Conservation (phyloP, 2,329 filamentous ascomycete genomes). For the Fusarium citri region DNA sequence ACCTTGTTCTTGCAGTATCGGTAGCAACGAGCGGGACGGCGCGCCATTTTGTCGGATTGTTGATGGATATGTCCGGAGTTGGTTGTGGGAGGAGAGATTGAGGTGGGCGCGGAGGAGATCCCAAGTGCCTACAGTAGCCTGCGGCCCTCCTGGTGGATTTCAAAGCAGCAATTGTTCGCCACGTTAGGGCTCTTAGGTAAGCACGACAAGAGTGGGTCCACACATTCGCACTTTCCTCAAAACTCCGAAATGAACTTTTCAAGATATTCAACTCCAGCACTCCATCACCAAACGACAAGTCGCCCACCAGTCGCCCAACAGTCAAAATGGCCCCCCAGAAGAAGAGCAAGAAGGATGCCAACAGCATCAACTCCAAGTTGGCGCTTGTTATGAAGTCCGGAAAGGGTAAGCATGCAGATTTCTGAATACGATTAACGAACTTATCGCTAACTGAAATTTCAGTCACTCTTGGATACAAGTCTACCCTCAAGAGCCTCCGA, state of each 20-base stretch:
- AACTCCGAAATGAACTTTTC: constrained; percentile 43
- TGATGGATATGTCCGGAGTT: constrained; percentile 54
- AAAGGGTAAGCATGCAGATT: constrained; percentile 72
- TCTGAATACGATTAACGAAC: not conserved
- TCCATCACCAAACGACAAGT: constrained; percentile 50
- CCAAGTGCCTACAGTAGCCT: constrained; percentile 37
- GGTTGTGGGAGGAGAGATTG: constrained; percentile 51
- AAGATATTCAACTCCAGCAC: constrained; percentile 43
- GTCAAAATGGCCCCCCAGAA: constrained; percentile 76
- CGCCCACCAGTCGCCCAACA: constrained; percentile 52
- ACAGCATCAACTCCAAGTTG: constrained; percentile 72
- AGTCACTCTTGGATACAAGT: constrained; percentile 59
- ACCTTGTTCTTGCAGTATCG: constrained; percentile 99
- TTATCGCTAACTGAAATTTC: constrained; percentile 31
- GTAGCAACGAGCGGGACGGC: constrained; percentile 99
- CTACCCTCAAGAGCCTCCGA: constrained; percentile 83
- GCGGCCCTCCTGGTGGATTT: not conserved
- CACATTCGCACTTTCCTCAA: constrained; percentile 33
- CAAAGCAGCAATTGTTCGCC: not conserved
- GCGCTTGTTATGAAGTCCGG: constrained; percentile 74
- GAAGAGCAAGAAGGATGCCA: constrained; percentile 88
- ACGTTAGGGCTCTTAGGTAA: not conserved
- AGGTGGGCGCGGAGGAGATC: constrained; percentile 44
- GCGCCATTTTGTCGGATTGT: constrained; percentile 92
- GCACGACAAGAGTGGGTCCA: not conserved